phyloP scores from a whole-genome alignment of 2,329 filamentous ascomycete species.

The Botrytis squamosa region DNA sequence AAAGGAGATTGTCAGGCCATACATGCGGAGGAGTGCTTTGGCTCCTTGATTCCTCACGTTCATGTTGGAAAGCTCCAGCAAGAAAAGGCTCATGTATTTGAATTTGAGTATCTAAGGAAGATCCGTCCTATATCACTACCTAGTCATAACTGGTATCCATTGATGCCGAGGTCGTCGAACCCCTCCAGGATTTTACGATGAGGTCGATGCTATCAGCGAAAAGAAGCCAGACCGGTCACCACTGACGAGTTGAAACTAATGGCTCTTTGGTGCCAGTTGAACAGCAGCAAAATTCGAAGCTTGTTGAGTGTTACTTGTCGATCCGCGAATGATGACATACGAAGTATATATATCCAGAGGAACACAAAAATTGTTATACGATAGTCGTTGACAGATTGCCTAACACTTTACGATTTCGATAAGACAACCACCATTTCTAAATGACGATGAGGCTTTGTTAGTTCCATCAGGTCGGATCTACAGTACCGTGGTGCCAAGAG shows the following conservation, averaged over 20 bases:
- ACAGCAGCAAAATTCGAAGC: background rate
- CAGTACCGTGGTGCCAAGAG: background rate
- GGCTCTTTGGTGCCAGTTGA: background rate
- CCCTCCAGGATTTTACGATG: background rate
- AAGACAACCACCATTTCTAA: background rate
- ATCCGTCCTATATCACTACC: background rate
- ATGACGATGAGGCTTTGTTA: background rate
- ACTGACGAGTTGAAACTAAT: background rate
- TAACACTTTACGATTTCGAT: background rate
- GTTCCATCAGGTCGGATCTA: background rate
- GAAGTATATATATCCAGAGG: background rate
- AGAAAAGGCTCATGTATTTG: background rate
- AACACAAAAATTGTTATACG: background rate
- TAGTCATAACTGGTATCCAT: background rate
- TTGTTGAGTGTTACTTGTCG: background rate
- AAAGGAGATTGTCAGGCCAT: background rate
- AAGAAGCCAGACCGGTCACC: background rate
- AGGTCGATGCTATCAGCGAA: background rate
- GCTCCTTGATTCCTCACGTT: background rate
- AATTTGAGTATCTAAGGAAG: background rate
- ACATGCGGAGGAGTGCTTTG: background rate
- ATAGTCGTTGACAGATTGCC: background rate
- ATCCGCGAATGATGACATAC: background rate
- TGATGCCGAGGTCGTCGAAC: background rate
- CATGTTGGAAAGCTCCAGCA: background rate